A percentile compares a stretch with the other conserved stretches of the same genome.
Evolutionary conservation across 2,329 filamentous ascomycete genomes (phyloP).

Genomic region (Cercospora sp.): DNA sequence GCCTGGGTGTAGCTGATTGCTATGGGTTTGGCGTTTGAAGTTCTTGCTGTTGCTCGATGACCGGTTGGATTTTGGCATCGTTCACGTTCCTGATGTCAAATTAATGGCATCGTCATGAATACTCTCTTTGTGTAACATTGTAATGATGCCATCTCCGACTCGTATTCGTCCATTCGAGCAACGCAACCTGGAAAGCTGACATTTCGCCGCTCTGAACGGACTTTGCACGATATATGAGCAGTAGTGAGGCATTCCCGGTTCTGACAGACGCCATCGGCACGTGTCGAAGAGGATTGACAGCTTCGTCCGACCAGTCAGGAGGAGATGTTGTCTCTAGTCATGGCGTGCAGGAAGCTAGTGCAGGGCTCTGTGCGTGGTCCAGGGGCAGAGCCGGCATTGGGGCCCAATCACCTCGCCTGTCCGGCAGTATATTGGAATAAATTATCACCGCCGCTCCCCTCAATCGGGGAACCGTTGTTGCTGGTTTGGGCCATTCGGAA

Average conservation of each 20-base stretch:
- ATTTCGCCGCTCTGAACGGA: background rate
- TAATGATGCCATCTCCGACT: background rate
- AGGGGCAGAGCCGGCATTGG: background rate
- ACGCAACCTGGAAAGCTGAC: background rate
- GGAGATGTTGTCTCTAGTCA: background rate
- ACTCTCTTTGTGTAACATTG: background rate
- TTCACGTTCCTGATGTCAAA: background rate
- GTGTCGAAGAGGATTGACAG: background rate
- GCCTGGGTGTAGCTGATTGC: background rate
- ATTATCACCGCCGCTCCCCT: background rate
- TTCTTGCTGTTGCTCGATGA: background rate
- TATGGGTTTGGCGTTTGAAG: background rate
- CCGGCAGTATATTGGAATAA: background rate
- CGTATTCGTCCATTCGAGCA: background rate
- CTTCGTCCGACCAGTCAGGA: background rate
- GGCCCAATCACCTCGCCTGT: conserved; percentile 1
- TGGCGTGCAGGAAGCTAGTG: conserved; percentile 13
- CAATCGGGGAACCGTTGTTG: background rate
- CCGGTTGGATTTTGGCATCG: background rate
- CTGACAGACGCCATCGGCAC: background rate
- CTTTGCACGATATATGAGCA: background rate
- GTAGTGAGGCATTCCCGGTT: background rate
- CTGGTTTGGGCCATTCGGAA: background rate
- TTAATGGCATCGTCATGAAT: background rate
- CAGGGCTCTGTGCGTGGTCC: conserved; percentile 3